Conservation (phyloP, 2,329 filamentous ascomycete genomes). For the Didymella arachidicola region DNA sequence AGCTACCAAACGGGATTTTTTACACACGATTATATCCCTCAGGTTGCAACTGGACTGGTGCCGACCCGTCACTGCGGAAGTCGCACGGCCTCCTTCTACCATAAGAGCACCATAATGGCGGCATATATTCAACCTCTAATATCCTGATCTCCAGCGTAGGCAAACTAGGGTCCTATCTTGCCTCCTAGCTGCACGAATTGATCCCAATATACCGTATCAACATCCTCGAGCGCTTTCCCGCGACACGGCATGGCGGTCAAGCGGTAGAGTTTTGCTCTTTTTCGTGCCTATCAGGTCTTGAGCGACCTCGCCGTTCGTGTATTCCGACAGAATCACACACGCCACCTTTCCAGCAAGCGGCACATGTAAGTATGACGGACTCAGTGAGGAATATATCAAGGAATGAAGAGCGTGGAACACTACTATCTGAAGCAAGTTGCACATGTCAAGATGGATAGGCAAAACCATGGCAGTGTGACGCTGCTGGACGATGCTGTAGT, state of each 20-base stretch:
- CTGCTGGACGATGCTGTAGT: constrained; percentile 52
- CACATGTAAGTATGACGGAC: constrained; percentile 15
- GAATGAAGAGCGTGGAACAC: constrained; percentile 52
- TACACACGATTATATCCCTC: not conserved
- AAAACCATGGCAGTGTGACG: constrained; percentile 46
- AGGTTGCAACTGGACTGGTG: not conserved
- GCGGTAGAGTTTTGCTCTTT: constrained; percentile 64
- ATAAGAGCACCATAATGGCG: not conserved
- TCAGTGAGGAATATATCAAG: constrained; percentile 47
- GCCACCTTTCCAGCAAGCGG: constrained; percentile 46
- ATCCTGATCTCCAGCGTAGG: constrained; percentile 43
- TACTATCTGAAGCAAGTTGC: constrained; percentile 57
- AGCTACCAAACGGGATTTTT: not conserved
- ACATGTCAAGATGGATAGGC: constrained; percentile 49
- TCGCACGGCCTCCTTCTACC: not conserved
- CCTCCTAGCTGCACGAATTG: constrained; percentile 59
- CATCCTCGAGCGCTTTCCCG: constrained; percentile 53
- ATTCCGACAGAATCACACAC: constrained; percentile 31
- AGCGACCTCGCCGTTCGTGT: constrained; percentile 48
- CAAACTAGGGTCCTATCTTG: constrained; percentile 53
- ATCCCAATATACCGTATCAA: constrained; percentile 45
- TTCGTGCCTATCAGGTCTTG: constrained; percentile 60
- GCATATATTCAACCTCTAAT: constrained; percentile 18
- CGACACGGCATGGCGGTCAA: constrained; percentile 57
- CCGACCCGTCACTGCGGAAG: not conserved